Conservation (phyloP, 1,284 basidiomycete genomes). For the Hemileia vastatrix region DNA sequence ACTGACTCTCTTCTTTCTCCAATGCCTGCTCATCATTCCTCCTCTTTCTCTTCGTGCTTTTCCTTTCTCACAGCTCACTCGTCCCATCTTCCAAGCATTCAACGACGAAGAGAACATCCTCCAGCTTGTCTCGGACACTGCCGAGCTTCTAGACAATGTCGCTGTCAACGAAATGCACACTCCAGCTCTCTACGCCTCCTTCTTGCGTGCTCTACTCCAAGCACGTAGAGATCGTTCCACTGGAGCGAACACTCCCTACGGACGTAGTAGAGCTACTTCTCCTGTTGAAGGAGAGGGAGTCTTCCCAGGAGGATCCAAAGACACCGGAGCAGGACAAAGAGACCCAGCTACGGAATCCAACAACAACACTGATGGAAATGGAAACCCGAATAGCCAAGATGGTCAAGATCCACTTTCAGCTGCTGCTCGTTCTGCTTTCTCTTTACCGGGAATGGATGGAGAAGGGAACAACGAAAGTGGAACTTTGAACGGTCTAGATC, state of each 20-base stretch:
- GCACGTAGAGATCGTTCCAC: neutral
- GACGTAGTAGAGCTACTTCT: neutral
- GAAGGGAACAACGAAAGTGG: neutral
- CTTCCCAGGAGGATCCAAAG: constrained; percentile 26
- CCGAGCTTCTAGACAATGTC: constrained; percentile 62
- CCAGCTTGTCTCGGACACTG: constrained; percentile 65
- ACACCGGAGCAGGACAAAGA: constrained; percentile 27
- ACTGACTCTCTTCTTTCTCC: constrained; percentile 6
- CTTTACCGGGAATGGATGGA: neutral
- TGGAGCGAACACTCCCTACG: neutral
- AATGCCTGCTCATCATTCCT: constrained; percentile 24
- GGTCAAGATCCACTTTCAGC: neutral
- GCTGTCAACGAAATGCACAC: constrained; percentile 68
- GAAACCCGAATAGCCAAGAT: neutral
- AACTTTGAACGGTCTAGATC: neutral
- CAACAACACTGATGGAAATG: constrained; percentile 22
- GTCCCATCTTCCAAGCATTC: constrained; percentile 68
- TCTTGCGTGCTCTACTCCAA: constrained; percentile 59
- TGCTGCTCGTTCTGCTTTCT: neutral
- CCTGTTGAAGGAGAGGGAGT: neutral
- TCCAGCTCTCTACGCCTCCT: constrained; percentile 71
- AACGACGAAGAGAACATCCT: constrained; percentile 65
- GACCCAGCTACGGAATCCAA: constrained; percentile 26
- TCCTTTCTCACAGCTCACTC: constrained; percentile 54
- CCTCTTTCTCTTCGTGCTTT: no score